Evolutionary conservation across 306 rosid genomes (phyloP).

Genomic region (Cicer cuneatum): DNA sequence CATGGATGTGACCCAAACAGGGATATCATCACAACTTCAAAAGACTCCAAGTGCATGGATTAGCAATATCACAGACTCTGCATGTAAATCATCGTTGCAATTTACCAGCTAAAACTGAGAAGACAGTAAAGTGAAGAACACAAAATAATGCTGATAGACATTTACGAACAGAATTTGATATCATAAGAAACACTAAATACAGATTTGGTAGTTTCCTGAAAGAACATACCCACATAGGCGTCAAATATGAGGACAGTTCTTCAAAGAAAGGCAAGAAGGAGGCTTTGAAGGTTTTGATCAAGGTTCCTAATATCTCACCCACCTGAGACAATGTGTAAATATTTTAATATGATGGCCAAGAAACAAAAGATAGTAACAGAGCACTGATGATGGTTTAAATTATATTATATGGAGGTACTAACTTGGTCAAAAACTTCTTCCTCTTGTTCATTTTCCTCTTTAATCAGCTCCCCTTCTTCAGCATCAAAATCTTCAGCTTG

Average conservation of each 20-base stretch:
- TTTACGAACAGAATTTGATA: neutral
- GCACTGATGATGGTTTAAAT: neutral
- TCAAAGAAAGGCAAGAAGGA: conserved; percentile 96
- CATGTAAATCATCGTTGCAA: conserved; percentile 1
- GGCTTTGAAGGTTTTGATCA: conserved; percentile 95
- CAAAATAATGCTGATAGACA: neutral
- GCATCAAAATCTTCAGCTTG: conserved; percentile 98
- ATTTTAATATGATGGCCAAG: conserved; percentile 19
- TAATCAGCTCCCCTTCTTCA: conserved; percentile 87
- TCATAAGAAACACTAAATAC: conserved; percentile 7
- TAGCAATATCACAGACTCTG: neutral
- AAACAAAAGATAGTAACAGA: conserved; percentile 8
- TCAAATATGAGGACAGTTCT: conserved; percentile 86
- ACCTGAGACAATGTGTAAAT: conserved; percentile 61
- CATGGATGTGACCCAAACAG: neutral
- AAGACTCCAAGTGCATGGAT: conserved; percentile 5
- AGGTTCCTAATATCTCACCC: conserved; percentile 96
- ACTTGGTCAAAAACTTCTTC: conserved; percentile 99
- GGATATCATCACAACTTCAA: neutral
- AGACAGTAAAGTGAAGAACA: neutral
- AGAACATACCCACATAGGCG: conserved; percentile 99
- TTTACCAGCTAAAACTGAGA: neutral
- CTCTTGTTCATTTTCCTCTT: conserved; percentile 99
- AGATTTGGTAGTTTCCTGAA: conserved; percentile 1
- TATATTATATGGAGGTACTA: conserved; percentile 37